Conservation (phyloP, 2,329 filamentous ascomycete genomes). For the Talaromyces islandicus region DNA sequence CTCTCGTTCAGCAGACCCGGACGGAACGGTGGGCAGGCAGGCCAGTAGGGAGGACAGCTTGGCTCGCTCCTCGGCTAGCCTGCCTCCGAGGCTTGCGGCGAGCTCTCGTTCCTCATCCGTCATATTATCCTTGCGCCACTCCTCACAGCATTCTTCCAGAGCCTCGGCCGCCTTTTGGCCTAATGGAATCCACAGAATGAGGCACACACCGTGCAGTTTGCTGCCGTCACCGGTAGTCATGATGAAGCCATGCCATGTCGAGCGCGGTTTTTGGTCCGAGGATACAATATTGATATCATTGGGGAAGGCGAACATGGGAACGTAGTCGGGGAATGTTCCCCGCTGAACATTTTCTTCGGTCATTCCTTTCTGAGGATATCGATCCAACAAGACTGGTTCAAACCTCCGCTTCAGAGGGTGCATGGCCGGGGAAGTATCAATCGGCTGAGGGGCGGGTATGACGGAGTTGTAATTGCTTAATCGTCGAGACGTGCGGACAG, state of each 20-base stretch:
- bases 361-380: conserved; percentile 80
- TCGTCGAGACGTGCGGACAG: conserved; percentile 74
- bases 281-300: conserved; percentile 97
- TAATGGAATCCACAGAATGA: conserved; percentile 89
- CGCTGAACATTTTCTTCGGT: conserved; percentile 73
- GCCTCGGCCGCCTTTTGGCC: conserved; percentile 76
- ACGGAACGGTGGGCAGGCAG: conserved; percentile 71
- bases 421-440: conserved; percentile 86
- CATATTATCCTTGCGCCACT: conserved; percentile 90
- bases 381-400: conserved; percentile 90
- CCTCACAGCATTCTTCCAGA: conserved; percentile 66
- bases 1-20: conserved; percentile 76
- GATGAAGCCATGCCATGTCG: conserved; percentile 98
- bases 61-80: conserved; percentile 79
- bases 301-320: conserved; percentile 98
- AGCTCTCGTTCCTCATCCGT: conserved; percentile 94
- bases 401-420: conserved; percentile 91
- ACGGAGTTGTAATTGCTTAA: conserved; percentile 98
- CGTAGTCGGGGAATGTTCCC: conserved; percentile 89
- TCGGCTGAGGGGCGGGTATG: conserved; percentile 85
- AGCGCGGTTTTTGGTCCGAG: conserved; percentile 83
- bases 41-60: conserved; percentile 84
- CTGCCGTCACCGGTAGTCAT: conserved; percentile 94
- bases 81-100: conserved; percentile 82
- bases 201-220: conserved; percentile 83